These are phyloP conservation scores for Entomophthora muscae DNA, from an alignment of 371 early-diverging fungal genomes.

Conservation along the genomic window DNA sequence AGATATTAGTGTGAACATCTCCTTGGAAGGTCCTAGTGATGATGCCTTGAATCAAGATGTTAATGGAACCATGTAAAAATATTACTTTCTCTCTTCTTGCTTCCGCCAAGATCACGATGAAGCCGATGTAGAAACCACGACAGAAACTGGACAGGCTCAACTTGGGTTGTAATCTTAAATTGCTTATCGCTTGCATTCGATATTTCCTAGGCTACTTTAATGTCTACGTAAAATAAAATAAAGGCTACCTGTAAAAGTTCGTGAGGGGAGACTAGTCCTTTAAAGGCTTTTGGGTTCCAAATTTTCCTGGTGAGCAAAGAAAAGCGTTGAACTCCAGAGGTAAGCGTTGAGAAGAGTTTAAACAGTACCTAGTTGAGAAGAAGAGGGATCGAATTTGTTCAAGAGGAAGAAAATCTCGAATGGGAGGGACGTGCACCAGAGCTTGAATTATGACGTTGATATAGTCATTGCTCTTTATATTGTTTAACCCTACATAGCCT, in stretches of 20 bases:
- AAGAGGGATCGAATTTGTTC: conserved; percentile 29
- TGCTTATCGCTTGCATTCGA: conserved; percentile 61
- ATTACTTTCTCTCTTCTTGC: conserved; percentile 35
- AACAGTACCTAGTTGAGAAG: conserved; percentile 30
- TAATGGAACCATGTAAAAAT: neutral
- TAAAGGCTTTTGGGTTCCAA: conserved; percentile 88
- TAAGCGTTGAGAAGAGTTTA: neutral
- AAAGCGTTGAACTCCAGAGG: conserved; percentile 37
- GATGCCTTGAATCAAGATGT: conserved; percentile 22
- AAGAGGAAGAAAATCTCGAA: conserved; percentile 71
- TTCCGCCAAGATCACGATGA: conserved; percentile 71
- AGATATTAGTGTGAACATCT: conserved; percentile 49
- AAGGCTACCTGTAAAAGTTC: conserved; percentile 65
- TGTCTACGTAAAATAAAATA: neutral
- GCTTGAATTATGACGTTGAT: conserved; percentile 90
- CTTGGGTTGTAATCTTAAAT: conserved; percentile 64
- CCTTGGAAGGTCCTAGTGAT: conserved; percentile 77
- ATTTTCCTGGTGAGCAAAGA: conserved; percentile 72
- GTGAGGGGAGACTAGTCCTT: conserved; percentile 92
- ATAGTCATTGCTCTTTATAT: conserved; percentile 91
- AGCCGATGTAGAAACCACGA: conserved; percentile 87
- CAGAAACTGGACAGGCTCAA: conserved; percentile 79
- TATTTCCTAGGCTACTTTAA: conserved; percentile 36
- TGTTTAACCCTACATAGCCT: conserved; percentile 90
- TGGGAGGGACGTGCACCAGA: conserved; percentile 68